Conservation (phyloP, 2,329 filamentous ascomycete genomes). For the Cadophora malorum region DNA sequence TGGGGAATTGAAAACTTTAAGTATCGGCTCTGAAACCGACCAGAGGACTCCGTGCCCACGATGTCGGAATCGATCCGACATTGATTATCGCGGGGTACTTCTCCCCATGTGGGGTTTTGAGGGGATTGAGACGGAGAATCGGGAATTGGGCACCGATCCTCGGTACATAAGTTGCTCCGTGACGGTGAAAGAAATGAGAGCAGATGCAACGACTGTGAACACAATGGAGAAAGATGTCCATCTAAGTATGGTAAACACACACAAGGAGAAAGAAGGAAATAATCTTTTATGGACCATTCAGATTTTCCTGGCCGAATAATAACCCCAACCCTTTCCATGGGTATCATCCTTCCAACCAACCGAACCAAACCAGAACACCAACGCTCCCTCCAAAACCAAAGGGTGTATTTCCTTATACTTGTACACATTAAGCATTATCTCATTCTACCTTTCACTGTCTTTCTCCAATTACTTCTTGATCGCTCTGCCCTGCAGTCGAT, state of each 20-base stretch:
- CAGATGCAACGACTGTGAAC: neutral
- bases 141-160: neutral
- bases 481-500: conserved; percentile 28
- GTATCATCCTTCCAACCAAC: neutral
- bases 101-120: neutral
- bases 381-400: conserved; percentile 22
- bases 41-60: neutral
- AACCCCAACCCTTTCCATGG: neutral
- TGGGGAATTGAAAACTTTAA: neutral
- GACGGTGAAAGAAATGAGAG: neutral
- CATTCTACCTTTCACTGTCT: neutral
- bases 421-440: conserved; percentile 24
- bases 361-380: conserved; percentile 21
- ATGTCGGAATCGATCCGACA: neutral
- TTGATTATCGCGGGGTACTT: conserved; percentile 5
- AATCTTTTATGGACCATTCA: neutral
- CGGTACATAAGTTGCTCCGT: neutral
- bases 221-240: neutral
- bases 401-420: conserved; percentile 6
- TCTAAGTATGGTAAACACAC: neutral
- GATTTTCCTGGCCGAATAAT: neutral
- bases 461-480: conserved; percentile 31
- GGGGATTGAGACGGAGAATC: conserved; percentile 1
- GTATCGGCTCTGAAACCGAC: neutral
- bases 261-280: neutral